phyloP scores from a whole-genome alignment of 805 yeast species.

The Kuraishia capsulata region DNA sequence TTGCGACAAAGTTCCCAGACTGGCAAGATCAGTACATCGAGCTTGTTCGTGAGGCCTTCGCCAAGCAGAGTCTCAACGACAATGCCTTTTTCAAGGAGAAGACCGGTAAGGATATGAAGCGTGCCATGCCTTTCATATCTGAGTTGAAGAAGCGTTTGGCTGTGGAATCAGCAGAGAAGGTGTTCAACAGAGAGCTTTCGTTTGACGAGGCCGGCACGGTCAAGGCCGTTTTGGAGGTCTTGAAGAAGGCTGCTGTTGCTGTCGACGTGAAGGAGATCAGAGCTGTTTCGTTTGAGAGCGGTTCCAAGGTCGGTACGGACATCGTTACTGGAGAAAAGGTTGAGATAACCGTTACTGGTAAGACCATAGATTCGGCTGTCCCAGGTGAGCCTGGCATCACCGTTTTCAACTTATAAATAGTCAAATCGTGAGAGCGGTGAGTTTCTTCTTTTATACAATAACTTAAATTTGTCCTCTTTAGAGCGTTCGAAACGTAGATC shows the following conservation, averaged over 20 bases:
- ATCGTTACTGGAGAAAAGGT: constrained; percentile 61
- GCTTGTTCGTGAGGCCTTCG: constrained; percentile 70
- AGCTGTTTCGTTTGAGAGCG: constrained; percentile 56
- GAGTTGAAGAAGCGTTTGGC: constrained; percentile 73
- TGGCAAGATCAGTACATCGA: constrained; percentile 56
- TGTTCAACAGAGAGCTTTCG: constrained; percentile 81
- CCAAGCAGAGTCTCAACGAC: constrained; percentile 52
- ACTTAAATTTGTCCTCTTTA: background rate
- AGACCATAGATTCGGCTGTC: constrained; percentile 71
- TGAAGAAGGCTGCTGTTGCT: constrained; percentile 58
- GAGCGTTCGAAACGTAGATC: background rate
- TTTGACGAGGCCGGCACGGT: constrained; percentile 71
- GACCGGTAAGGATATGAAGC: constrained; percentile 86
- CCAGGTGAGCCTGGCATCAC: constrained; percentile 92
- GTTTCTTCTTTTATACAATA: no score
- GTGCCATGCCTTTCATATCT: constrained; percentile 96
- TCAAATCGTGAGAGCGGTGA: no score
- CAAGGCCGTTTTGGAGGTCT: constrained; percentile 41
- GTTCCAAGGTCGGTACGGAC: constrained; percentile 54
- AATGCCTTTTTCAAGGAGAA: constrained; percentile 53
- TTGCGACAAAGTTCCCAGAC: constrained; percentile 72
- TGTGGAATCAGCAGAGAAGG: constrained; percentile 61
- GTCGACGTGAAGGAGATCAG: constrained; percentile 46
- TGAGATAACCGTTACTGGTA: constrained; percentile 53
- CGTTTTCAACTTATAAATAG: constrained; percentile 47